Evolutionary conservation across 257 asterid genomes (phyloP).

Genomic region (Phtheirospermum japonicum): DNA sequence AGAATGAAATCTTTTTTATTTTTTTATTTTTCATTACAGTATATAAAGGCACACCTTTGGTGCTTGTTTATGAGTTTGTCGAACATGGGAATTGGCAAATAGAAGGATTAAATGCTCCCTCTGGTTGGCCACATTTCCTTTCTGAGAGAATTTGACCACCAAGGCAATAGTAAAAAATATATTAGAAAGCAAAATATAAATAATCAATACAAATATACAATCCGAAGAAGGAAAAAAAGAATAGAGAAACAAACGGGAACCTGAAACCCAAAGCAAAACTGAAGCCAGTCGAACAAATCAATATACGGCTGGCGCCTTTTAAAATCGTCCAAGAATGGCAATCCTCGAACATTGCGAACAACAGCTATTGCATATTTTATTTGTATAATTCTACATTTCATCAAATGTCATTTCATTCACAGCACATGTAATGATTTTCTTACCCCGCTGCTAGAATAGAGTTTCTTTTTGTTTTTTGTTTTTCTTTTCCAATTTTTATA

Average conservation of each 20-base stretch:
- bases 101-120: constrained; percentile 92
- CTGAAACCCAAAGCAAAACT: constrained; percentile 86
- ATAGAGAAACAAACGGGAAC: constrained; percentile 34
- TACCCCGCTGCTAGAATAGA: no score
- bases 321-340: constrained; percentile 72
- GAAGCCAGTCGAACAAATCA: constrained; percentile 94
- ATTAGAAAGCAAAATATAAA: no score
- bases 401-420: constrained; percentile 36
- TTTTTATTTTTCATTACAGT: not conserved
- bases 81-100: constrained; percentile 68
- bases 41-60: constrained; percentile 52
- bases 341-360: constrained; percentile 68
- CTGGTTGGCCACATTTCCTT: constrained; percentile 89
- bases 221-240: not conserved
- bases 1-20: not conserved
- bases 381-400: constrained; percentile 45
- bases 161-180: constrained; percentile 26
- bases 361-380: constrained; percentile 75
- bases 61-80: constrained; percentile 54
- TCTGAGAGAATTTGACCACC: constrained; percentile 52
- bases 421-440: no score
- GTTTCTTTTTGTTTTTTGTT: no score
- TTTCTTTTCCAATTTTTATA: no score
- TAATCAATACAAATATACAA: not conserved
- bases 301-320: constrained; percentile 39